Percentiles rank a stretch among this genome's conserved stretches.
phyloP scores from a whole-genome alignment of 345 rosid genomes.

The Arabidopsis thaliana region DNA sequence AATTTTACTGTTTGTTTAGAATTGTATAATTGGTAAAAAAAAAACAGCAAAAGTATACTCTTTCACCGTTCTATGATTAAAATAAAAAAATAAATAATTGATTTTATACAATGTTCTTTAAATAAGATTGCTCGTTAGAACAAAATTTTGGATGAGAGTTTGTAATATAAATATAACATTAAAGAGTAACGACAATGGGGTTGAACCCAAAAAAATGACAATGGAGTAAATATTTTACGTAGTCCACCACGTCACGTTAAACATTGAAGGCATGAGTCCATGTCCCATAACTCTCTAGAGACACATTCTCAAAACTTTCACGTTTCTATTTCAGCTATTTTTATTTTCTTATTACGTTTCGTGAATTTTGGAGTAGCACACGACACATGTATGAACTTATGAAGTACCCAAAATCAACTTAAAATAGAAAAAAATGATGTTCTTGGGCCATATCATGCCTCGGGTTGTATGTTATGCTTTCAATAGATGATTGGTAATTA shows the following conservation, averaged over 20 bases:
- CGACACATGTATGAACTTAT: conserved; percentile 32
- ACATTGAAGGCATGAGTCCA: conserved; percentile 25
- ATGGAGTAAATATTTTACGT: conserved; percentile 29
- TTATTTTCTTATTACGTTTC: conserved; percentile 11
- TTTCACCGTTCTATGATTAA: no score
- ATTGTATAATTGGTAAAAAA: no score
- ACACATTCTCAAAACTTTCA: conserved; percentile 27
- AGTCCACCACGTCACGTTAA: conserved; percentile 56
- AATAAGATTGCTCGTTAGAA: no score
- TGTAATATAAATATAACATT: no score
- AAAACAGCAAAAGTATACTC: no score
- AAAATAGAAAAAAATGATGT: conserved; percentile 27
- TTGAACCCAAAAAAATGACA: neutral
- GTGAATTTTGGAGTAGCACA: conserved; percentile 12
- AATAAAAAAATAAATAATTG: no score
- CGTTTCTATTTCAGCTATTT: conserved; percentile 9
- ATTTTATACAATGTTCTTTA: no score
- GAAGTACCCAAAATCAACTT: conserved; percentile 7
- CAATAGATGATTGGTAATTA: conserved; percentile 45
- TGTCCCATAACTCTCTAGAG: conserved; percentile 19
- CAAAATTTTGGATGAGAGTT: no score
- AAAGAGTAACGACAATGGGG: no score
- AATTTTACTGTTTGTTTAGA: no score
- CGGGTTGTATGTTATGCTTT: conserved; percentile 36
- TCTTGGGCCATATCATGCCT: conserved; percentile 48